Evolutionary conservation across 208 protist genomes (phyloP).

Genomic region (Leishmania aethiopica): DNA sequence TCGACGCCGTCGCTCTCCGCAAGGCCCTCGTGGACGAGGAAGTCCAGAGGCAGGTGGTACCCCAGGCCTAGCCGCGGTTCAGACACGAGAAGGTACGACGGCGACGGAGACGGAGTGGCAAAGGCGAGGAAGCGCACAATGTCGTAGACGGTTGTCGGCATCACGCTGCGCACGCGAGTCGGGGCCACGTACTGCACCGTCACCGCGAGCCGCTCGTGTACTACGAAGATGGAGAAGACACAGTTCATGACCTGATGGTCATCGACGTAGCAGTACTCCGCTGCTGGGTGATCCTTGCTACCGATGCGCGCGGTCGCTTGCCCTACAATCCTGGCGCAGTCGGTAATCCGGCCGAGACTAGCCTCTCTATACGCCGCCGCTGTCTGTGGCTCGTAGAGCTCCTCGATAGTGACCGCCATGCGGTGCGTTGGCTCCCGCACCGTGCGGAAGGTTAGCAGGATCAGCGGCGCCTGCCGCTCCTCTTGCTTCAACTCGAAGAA

Average conservation of each 20-base stretch:
- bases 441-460: slow-evolving; percentile 69
- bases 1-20: slow-evolving; percentile 35
- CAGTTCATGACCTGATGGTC: slow-evolving; percentile 44
- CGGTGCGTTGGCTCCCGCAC: slow-evolving; percentile 64
- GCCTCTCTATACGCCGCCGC: slow-evolving; percentile 66
- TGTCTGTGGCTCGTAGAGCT: slow-evolving; percentile 35
- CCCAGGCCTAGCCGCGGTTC: slow-evolving; percentile 85
- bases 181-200: slow-evolving; percentile 81
- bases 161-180: slow-evolving; percentile 58
- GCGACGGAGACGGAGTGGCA: slow-evolving; percentile 47
- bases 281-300: slow-evolving; percentile 47
- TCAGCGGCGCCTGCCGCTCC: slow-evolving; percentile 82
- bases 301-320: slow-evolving; percentile 64
- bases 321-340: slow-evolving; percentile 64
- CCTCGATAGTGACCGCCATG: slow-evolving; percentile 76
- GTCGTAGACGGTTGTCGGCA: slow-evolving; percentile 80
- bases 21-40: slow-evolving; percentile 53
- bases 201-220: slow-evolving; percentile 62
- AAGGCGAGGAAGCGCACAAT: slow-evolving; percentile 70
- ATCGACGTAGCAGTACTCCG: slow-evolving; percentile 88
- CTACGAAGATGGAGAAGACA: slow-evolving; percentile 77
- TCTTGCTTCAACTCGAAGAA: slow-evolving; percentile 73
- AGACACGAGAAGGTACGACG: slow-evolving; percentile 83
- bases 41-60: slow-evolving; percentile 80
- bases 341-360: slow-evolving; percentile 60